Percentiles rank a stretch among this genome's conserved stretches.
phyloP scores from a whole-genome alignment of 2,329 filamentous ascomycete species.

The Neofusicoccum parvum region DNA sequence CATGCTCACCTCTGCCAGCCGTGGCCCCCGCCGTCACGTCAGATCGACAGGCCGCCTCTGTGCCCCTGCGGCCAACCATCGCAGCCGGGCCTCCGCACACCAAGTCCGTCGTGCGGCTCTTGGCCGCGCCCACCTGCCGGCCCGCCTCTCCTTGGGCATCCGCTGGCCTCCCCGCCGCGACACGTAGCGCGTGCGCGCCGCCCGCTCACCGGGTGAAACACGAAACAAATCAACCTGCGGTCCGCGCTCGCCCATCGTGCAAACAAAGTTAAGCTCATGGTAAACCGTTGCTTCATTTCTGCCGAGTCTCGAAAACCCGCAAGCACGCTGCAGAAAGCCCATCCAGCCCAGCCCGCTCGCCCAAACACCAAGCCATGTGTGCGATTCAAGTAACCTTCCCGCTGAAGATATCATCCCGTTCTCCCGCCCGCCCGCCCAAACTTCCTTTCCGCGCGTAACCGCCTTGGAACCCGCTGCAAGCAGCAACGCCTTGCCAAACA shows the following conservation, averaged over 20 bases:
- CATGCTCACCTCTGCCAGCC: neutral
- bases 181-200: slow-evolving; percentile 9
- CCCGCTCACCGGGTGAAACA: slow-evolving; percentile 4
- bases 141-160: slow-evolving; percentile 1
- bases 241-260: neutral
- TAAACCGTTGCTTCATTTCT: slow-evolving; percentile 11
- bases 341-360: neutral
- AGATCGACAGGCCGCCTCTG: neutral
- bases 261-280: slow-evolving; percentile 4
- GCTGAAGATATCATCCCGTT: slow-evolving; percentile 3
- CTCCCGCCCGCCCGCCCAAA: neutral
- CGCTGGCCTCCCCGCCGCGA: slow-evolving; percentile 10
- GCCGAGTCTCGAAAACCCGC: neutral
- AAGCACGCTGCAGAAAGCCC: neutral
- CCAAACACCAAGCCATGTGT: slow-evolving; percentile 16
- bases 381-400: neutral
- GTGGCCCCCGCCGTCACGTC: neutral
- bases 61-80: neutral
- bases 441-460: neutral
- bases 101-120: too few species aligned
- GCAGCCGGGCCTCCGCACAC: slow-evolving; percentile 2
- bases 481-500: slow-evolving; percentile 14
- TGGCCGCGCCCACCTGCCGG: slow-evolving; percentile 1
- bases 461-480: slow-evolving; percentile 5
- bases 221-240: slow-evolving; percentile 15